Conservation (phyloP, 73 alveolate genomes). For the Paramecium bursaria region DNA sequence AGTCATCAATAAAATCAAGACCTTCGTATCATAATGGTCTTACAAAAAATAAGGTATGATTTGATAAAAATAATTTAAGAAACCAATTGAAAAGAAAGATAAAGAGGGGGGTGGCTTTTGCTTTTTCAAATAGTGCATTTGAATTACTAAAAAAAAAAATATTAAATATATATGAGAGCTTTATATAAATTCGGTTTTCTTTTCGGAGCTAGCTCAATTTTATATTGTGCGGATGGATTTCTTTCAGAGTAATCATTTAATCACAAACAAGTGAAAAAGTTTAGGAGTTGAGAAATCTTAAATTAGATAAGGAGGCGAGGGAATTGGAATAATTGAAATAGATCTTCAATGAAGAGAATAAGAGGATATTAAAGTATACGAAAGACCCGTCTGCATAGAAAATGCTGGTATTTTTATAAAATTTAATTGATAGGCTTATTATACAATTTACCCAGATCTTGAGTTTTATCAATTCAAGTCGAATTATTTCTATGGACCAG, state of each 20-base stretch:
- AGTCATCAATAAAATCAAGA: constrained; percentile 13
- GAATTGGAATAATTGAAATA: neutral
- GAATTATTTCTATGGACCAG: constrained; percentile 13
- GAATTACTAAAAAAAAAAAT: constrained; percentile 32
- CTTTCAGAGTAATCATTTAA: too few relatives aligned
- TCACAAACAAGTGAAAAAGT: too few relatives aligned
- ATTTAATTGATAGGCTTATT: constrained; percentile 20
- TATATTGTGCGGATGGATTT: too few relatives aligned
- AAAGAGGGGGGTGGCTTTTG: constrained; percentile 41
- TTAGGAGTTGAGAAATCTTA: neutral
- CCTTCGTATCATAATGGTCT: constrained; percentile 23
- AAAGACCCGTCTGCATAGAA: constrained; percentile 51
- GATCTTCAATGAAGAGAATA: constrained; percentile 41
- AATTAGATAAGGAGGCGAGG: constrained; percentile 11
- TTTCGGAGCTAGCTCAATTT: neutral
- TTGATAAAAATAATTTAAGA: neutral
- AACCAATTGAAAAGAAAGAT: constrained; percentile 11
- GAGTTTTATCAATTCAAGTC: constrained; percentile 25
- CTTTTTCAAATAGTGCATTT: constrained; percentile 41
- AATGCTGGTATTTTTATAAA: constrained; percentile 8
- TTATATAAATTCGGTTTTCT: constrained; percentile 30
- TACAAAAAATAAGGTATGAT: constrained; percentile 26
- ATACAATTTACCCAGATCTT: constrained; percentile 41
- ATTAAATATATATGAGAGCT: neutral
- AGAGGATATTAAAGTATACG: constrained; percentile 37